Base-by-base conservation (phyloP, 805 yeast genomes). In the Lachancea waltii region DNA sequence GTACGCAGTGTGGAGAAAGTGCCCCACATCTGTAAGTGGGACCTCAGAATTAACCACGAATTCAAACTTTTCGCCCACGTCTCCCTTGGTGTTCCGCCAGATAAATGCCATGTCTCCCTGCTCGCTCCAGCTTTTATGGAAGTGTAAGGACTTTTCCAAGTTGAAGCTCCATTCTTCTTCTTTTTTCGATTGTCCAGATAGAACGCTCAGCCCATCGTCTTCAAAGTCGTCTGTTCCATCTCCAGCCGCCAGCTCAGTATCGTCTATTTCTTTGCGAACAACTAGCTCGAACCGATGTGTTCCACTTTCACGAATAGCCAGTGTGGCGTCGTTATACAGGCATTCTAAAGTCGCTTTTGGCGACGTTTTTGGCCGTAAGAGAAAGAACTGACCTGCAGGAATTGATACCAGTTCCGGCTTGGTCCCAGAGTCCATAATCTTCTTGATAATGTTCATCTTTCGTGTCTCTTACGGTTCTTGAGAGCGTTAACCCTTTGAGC, bases 261-360 rank as follows among this genome's bases (percentile, higher is more conserved):
- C 85, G 44, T 83, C 95, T 31, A 75, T 78, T 42, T 69, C 81
- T 42, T 81, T 75, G 40, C 76, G 77, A 18, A 87, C 75, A 13
- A 80, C 79, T 30, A 90, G 62, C 46, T 83, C 86, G 56, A 80
- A 83, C 49, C 73, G 71, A 52, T 64, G 81, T 10, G 80, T 79
- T 5, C 77, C 70, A 3, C 89, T 77, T 43, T 75, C 77, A 28
- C 85, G 69, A 34, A 90, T 77, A 2, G 79, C 65, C 10, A 90
- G 77, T 26, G 77, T 77, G 2, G 95, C 89, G 49, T 85, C 95
- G 42, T 77, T 80, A 60, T 78, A 89, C 15, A 86, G 67, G 51
- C 89, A 81, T 60, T 92, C 97, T 24, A 78, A 67, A 18, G 79
- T 87, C 7, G 95, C 89, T 56, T 86, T 85, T 9, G 96, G 96